phyloP scores from a whole-genome alignment of 116 monocot species.

The Iris pallida region DNA sequence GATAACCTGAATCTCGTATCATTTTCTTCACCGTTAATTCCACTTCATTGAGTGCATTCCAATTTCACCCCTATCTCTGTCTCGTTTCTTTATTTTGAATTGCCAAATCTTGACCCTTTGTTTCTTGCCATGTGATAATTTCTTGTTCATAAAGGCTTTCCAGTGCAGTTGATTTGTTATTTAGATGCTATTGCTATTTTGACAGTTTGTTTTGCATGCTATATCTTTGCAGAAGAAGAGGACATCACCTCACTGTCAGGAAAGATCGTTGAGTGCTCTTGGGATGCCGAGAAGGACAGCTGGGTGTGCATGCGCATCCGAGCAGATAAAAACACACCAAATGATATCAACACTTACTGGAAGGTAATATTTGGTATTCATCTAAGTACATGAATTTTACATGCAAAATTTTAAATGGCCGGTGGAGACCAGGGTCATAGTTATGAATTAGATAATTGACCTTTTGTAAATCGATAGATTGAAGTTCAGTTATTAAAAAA shows the following conservation, averaged over 20 bases:
- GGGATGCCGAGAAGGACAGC: conserved; percentile 45
- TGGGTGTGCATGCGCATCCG: conserved; percentile 90
- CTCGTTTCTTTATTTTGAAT: too few species aligned
- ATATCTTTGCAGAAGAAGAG: conserved; percentile 19
- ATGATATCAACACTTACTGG: conserved; percentile 88
- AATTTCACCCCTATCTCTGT: too few species aligned
- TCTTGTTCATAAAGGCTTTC: too few species aligned
- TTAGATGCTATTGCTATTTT: neutral
- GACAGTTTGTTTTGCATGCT: neutral
- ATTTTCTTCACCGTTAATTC: too few species aligned
- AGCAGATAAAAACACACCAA: conserved; percentile 74
- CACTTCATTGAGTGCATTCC: too few species aligned
- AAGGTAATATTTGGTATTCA: conserved; percentile 37
- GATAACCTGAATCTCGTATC: too few species aligned
- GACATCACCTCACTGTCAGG: conserved; percentile 46
- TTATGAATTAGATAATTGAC: neutral
- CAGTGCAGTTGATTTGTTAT: too few species aligned
- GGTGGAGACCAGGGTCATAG: neutral
- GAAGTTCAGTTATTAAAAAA: neutral
- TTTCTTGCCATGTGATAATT: too few species aligned
- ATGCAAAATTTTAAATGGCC: neutral
- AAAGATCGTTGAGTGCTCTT: conserved; percentile 85
- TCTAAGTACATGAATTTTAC: neutral
- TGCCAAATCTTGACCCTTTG: too few species aligned
- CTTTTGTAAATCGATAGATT: too few species aligned